Evolutionary conservation across 176 grass and related monocot genomes (phyloP), one percentile per base, ranked within the genome.

Genomic region (Chrysopogon serrulatus): DNA sequence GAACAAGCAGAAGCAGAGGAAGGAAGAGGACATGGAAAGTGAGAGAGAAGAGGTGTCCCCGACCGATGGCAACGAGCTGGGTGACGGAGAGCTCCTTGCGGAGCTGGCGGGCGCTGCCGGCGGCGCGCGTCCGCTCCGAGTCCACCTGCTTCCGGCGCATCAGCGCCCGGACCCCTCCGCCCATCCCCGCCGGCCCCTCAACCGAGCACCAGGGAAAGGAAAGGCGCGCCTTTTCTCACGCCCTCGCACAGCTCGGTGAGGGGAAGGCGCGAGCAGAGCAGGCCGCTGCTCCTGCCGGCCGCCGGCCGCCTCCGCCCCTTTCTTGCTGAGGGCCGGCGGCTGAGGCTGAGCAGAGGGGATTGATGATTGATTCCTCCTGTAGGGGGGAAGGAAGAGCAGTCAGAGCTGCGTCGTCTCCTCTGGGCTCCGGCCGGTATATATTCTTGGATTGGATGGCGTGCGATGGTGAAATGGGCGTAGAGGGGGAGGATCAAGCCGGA

Each of bases 91-190:
- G 90, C 82, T 84, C 89, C 91, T 93, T 98, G 42, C 89, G 89
- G 77, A 98, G 96, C 91, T 92, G 84, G 70, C 82, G 82, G 23
- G 80, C 73, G 16, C 83, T 81, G 16, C 79, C 93, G 41, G 49
- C 87, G 47, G 90, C 85, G 53, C 76, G 83, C 39, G 48, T 67
- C 36, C 96, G 85, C 49, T 98, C 85, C 7, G 96, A 95, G 83
- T 98, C 96, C 35, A 98, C 96, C 89, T 98, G 96, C 72, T 98
- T 98, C 78, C 96, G 85, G 81, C 96, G 88, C 85, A 93, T 59
- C 83, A 98, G 84, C 60, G 66, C 76, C 63, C 85, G 62, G 24
- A 92, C 45, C 32, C 84, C 87, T 40, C 73, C 21, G 23, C 83
- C 80, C 71, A 68, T 59, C 45, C 56, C n/a, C n/a, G 54, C 54